Evolutionary conservation across 495 filamentous ascomycete species (phyloP), one percentile per base, ranked within the genome.

Genomic region (Lophium mytilinum): DNA sequence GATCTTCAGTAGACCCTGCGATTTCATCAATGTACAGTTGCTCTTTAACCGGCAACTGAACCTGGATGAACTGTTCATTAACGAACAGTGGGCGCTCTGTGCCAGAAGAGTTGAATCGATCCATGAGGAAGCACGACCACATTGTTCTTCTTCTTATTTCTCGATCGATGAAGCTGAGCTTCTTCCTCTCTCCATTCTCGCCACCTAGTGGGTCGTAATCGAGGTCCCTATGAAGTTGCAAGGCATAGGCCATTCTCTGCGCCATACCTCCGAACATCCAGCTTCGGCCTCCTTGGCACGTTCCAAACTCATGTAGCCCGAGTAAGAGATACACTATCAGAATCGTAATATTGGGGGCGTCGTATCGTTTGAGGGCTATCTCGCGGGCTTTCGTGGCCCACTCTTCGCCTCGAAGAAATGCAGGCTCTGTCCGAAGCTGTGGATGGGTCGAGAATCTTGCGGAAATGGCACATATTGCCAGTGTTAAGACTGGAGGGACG

Each of bases 71-170:
- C 54, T 88, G 87, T 69, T 96, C 91, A 61, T 88, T 84, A 36
- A 91, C 87, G 64, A 94, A 92, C n/a, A 87, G 86, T 49, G 93
- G 93, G 51, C 93, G 81, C 64, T 96, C 90, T 30, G 91, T 96
- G 12, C 93, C 93, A 3, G 91, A 96, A 3, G 92, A 95, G 71
- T 90, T 96, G 72, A 96, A 96, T 0, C 92, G 83, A 69, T 98
- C 93, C 93, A 98, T 96, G 57, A 94, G 67, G 65, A 92, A 96
- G 68, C 90, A 96, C 19, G 90, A 87, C 93, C 93, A 98, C 92
- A 98, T 96, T 5, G 89, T 94, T 52, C 93, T 79, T 55, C 92
- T 78, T 53, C 93, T 78, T 37, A 96, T 96, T 68, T 98, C 93
- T 36, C 88, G 83, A 71, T 98, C 93, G 11, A 90, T 93, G 63